Conservation (phyloP, 345 rosid genomes). For the Sisymbrium irio region DNA sequence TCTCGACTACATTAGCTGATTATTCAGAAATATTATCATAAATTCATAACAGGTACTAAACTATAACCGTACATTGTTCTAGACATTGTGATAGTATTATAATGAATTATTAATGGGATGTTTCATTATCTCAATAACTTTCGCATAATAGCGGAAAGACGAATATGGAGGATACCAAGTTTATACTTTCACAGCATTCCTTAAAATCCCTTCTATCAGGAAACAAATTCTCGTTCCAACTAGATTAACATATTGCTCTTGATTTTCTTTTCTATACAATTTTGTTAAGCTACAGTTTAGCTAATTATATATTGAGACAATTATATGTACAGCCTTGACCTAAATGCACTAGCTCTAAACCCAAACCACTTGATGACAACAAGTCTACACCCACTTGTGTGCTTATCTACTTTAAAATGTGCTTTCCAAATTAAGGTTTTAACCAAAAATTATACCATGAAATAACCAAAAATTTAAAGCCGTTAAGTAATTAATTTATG, state of each 20-base stretch:
- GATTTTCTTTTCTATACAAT: not conserved
- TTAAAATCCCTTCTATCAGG: not conserved
- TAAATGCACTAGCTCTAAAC: not conserved
- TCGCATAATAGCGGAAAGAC: not conserved
- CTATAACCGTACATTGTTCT: not conserved
- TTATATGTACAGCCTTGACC: not conserved
- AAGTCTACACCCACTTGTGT: not conserved
- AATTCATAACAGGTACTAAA: not conserved
- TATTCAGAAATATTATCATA: not conserved
- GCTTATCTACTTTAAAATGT: not conserved
- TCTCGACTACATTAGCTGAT: not conserved
- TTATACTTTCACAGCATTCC: not conserved
- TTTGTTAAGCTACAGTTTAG: not conserved
- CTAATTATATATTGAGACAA: not conserved
- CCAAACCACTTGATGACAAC: not conserved
- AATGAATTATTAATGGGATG: not conserved
- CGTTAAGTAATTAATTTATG: not conserved
- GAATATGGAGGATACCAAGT: constrained; percentile 1
- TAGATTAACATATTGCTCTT: not conserved
- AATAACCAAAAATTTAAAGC: not conserved
- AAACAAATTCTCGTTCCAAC: not conserved
- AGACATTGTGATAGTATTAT: not conserved
- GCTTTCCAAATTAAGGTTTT: not conserved
- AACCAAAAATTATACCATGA: not conserved
- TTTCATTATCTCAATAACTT: not conserved